Conservation (phyloP, 2,329 filamentous ascomycete species). For the Arthrinium phaeospermum region DNA sequence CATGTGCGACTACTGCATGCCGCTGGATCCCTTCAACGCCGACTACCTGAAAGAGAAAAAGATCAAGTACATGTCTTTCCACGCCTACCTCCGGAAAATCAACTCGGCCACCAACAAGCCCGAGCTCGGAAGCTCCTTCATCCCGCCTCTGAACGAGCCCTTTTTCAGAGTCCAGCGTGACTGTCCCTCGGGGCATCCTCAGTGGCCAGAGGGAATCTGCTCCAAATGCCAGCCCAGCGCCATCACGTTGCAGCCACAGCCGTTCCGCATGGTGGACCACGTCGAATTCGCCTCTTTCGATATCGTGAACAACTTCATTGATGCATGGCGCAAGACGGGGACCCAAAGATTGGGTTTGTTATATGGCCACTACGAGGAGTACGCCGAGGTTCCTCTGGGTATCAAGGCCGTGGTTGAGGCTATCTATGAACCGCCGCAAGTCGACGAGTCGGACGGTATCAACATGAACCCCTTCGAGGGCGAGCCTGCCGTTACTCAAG, state of each 20-base stretch:
- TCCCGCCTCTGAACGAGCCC: slow-evolving; percentile 91
- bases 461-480: slow-evolving; percentile 85
- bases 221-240: slow-evolving; percentile 98
- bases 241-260: slow-evolving; percentile 91
- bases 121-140: slow-evolving; percentile 91
- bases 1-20: slow-evolving; percentile 99
- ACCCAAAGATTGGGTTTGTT: slow-evolving; percentile 86
- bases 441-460: slow-evolving; percentile 87
- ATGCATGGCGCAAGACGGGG: slow-evolving; percentile 89
- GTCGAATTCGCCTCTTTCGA: slow-evolving; percentile 90
- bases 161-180: slow-evolving; percentile 88
- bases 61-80: slow-evolving; percentile 98
- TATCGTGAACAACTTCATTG: slow-evolving; percentile 86
- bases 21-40: slow-evolving; percentile 90
- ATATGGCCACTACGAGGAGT: slow-evolving; percentile 90
- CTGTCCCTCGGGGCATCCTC: slow-evolving; percentile 90
- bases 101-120: slow-evolving; percentile 97
- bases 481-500: slow-evolving; percentile 78
- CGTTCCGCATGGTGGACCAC: slow-evolving; percentile 96
- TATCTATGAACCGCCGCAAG: slow-evolving; percentile 94
- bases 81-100: slow-evolving; percentile 91
- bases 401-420: slow-evolving; percentile 96
- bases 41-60: slow-evolving; percentile 92
- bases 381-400: slow-evolving; percentile 89
- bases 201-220: slow-evolving; percentile 96